phyloP scores from a whole-genome alignment of 441 rosid species.

The Omphalea diandra region DNA sequence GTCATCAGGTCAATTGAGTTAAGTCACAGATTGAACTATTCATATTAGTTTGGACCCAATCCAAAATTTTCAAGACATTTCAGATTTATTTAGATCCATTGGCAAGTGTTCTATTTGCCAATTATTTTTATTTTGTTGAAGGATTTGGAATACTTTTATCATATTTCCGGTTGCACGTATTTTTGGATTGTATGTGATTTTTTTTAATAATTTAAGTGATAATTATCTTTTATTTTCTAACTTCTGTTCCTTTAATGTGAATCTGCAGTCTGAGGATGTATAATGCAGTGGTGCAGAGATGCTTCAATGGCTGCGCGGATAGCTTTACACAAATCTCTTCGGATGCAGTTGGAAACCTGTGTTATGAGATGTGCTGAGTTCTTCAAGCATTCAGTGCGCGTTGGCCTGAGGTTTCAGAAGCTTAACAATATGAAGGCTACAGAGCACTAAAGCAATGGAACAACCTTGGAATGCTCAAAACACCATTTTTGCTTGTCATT shows the following conservation, averaged over 20 bases:
- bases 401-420: constrained; percentile 84
- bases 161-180: too few relatives aligned
- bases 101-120: too few relatives aligned
- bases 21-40: too few relatives aligned
- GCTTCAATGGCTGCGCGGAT: constrained; percentile 86
- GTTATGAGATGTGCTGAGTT: constrained; percentile 80
- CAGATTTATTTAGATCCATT: too few relatives aligned
- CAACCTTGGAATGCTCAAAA: background rate
- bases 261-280: constrained; percentile 83
- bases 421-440: constrained; percentile 77
- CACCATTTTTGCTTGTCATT: background rate
- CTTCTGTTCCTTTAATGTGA: background rate
- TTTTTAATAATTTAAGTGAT: too few relatives aligned
- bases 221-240: too few relatives aligned
- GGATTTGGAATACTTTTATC: too few relatives aligned
- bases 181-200: too few relatives aligned
- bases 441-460: constrained; percentile 29
- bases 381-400: constrained; percentile 88
- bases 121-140: too few relatives aligned
- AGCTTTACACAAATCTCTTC: constrained; percentile 71
- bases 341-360: constrained; percentile 85
- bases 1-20: too few relatives aligned
- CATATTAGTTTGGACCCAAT: too few relatives aligned
- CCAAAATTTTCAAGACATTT: too few relatives aligned
- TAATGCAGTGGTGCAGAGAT: constrained; percentile 88